phyloP scores from a whole-genome alignment of 768 basidiomycete genomes.

The Suillus fuscotomentosus region DNA sequence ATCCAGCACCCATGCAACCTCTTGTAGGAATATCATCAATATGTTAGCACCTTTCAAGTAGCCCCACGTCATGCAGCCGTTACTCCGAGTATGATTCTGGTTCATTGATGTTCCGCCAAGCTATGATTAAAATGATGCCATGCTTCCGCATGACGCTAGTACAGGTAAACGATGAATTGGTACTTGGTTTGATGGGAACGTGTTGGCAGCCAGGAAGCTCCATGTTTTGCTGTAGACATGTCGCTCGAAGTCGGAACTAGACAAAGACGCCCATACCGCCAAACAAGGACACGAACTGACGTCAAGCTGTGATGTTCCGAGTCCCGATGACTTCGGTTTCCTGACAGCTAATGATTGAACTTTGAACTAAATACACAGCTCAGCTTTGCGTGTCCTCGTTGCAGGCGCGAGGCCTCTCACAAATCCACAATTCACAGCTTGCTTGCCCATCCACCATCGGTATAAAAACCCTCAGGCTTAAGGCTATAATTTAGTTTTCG shows the following conservation, averaged over 20 bases:
- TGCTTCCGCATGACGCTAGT: background rate
- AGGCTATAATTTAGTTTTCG: background rate
- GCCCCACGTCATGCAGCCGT: background rate
- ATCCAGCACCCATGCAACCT: background rate
- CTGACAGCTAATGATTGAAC: background rate
- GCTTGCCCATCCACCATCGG: background rate
- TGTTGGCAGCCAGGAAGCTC: background rate
- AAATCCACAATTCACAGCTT: background rate
- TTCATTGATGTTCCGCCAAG: slow-evolving; percentile 1
- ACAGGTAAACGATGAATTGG: background rate
- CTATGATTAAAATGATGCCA: background rate
- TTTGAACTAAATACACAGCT: background rate
- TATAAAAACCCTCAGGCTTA: slow-evolving; percentile 6
- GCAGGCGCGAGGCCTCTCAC: slow-evolving; percentile 6
- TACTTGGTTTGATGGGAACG: background rate
- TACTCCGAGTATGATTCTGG: background rate
- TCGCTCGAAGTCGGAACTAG: no score
- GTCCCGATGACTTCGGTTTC: background rate
- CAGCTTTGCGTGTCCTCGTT: slow-evolving; percentile 9
- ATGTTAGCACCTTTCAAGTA: no score
- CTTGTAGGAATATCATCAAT: background rate
- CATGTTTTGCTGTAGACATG: background rate
- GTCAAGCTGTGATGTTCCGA: slow-evolving; percentile 2
- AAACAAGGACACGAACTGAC: slow-evolving; percentile 2
- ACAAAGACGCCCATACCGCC: background rate